These are phyloP conservation scores for Phytophthora melonis DNA, from an alignment of 352 stramenopile genomes.

Conservation along the genomic window DNA sequence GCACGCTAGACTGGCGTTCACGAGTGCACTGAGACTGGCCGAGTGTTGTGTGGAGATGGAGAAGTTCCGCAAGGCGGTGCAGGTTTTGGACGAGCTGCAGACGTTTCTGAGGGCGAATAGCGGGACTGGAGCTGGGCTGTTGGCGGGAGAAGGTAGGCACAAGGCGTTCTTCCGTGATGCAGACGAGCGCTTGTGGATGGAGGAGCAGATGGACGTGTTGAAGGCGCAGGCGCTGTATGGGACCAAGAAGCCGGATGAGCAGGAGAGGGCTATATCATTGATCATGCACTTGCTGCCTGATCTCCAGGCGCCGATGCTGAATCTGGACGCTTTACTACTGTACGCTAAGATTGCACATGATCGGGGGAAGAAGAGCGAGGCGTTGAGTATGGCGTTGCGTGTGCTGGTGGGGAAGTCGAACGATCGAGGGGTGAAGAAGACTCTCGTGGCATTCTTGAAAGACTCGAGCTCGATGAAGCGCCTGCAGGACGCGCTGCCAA, in stretches of 20 bases:
- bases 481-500: slow-evolving; percentile 51
- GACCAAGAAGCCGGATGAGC: slow-evolving; percentile 41
- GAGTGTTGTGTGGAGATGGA: slow-evolving; percentile 53
- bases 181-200: slow-evolving; percentile 44
- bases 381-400: slow-evolving; percentile 71
- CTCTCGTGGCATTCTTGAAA: slow-evolving; percentile 58
- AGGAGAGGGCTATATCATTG: slow-evolving; percentile 67
- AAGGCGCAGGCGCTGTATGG: slow-evolving; percentile 65
- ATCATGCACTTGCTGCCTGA: slow-evolving; percentile 66
- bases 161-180: slow-evolving; percentile 41
- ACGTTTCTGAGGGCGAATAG: slow-evolving; percentile 46
- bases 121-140: slow-evolving; percentile 8
- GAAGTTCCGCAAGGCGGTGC: slow-evolving; percentile 39
- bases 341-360: slow-evolving; percentile 74
- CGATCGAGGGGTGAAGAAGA: slow-evolving; percentile 58
- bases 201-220: slow-evolving; percentile 60
- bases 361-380: slow-evolving; percentile 66
- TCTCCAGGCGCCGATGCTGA: slow-evolving; percentile 57
- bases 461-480: slow-evolving; percentile 46
- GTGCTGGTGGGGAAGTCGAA: slow-evolving; percentile 65
- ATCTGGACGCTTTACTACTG: slow-evolving; percentile 72
- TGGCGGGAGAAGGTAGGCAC: background rate
- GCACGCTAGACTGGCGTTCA: slow-evolving; percentile 45
- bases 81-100: slow-evolving; percentile 56
- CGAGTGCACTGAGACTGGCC: slow-evolving; percentile 52